Evolutionary conservation across 73 alveolate genomes (phyloP), one percentile per base, ranked within the genome.

Genomic region (Paramecium biaurelia): DNA sequence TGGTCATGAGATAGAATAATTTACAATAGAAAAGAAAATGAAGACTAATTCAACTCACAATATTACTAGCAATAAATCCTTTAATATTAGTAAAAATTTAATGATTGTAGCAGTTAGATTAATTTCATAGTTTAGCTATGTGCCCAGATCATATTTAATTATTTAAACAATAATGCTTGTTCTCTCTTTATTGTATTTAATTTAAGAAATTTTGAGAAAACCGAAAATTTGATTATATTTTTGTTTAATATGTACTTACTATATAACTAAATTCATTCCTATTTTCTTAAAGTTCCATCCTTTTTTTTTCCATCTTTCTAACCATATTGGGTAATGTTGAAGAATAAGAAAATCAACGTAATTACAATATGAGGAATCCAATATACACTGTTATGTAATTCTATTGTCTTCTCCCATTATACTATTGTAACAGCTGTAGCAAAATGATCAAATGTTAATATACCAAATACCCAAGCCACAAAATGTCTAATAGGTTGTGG

Each of bases 101-200:
- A 63, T 63, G 84, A 63, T 63, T 7, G 32, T 72, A 72, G 86
- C 86, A 35, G 86, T 72, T 37, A 72, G 86, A 35, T 72, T 72
- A 42, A 72, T n/a, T 32, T 72, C 56, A 15, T 37, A 72, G 45
- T 72, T 72, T 72, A 72, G 63, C 24, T 72, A 32, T 72, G 63
- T 72, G 30, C 86, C 86, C 2, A 15, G 23, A 18, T 34, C 86
- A 5, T 72, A 34, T 18, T 35, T 72, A 14, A 72, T 72, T n/a
- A 35, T 72, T 21, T 34, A 14, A 72, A 38, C 21, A 28, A 18
- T 72, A 10, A 35, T 72, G 58, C 12, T 72, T 0, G 28, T 42
- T 35, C 53, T 72, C 56, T 72, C 86, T n/a, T 72, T 72, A 10
- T 15, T 72, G 10, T 72, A 72, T 42, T 37, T 72, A 35, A 32